Base-by-base conservation (phyloP, 768 basidiomycete genomes). In the Chalciporus pseudorubinellus region DNA sequence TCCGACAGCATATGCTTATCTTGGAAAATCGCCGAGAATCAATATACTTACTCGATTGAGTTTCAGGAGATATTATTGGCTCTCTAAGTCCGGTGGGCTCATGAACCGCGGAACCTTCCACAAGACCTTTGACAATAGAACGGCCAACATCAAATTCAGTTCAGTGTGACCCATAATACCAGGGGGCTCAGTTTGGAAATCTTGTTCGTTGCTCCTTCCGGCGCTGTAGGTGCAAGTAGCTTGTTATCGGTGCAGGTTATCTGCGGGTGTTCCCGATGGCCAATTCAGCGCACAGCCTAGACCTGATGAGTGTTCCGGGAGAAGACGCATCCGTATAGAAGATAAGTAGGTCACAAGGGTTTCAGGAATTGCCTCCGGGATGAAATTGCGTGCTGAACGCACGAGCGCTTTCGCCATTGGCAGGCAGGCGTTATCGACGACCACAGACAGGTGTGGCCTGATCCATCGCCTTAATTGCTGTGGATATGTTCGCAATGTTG, bases 351-450 rank as follows among this genome's bases (percentile, higher is more conserved):
- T 57, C 50, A 60, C 50, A 58, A 22, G 48, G 53, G 22, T 34
- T 33, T 21, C 7, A 20, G 19, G 10, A 21, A 40, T 55, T 60
- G 21, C 47, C 50, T 55, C 52, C 55, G 59, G 52, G 41, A 56
- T 53, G 45, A 56, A 52, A 36, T 39, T 18, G 55, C 51, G 13
- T 50, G 18, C 31, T 39, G 51, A 47, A 43, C 34, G 22, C 47
- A 56, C 41, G 53, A 53, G 53, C 31, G n/a, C 38, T 50, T 64
- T 65, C n/a, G 62, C 48, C 45, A 67, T 69, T 67, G 60, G 65
- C 48, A 45, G 51, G 44, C 36, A 41, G 46, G 9, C 36, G 46
- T 39, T 53, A 53, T 51, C 52, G 29, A 55, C 26, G 5, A 56
- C 33, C 18, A 21, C 7, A n/a, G 16, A n/a, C 34, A n/a, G 8